Evolutionary conservation across 2,329 filamentous ascomycete species (phyloP).

Genomic region (Dendrostoma leiphaemia): DNA sequence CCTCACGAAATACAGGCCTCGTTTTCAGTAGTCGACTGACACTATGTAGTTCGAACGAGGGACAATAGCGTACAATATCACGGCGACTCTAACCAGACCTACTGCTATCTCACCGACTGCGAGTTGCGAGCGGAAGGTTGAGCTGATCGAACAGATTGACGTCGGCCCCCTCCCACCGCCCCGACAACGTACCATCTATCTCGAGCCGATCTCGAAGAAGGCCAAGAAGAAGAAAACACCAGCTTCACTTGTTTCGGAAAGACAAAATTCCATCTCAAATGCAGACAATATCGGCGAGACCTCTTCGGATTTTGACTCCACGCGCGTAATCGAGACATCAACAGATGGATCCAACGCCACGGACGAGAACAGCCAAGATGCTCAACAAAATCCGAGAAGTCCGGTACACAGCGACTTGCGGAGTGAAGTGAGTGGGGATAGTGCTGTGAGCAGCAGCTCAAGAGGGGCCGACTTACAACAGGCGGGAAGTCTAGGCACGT

Average conservation of each 20-base stretch:
- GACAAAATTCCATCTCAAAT: conserved; percentile 26
- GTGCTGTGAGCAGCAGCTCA: conserved; percentile 60
- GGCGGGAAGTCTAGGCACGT: conserved; percentile 45
- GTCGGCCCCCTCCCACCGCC: conserved; percentile 73
- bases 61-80: conserved; percentile 87
- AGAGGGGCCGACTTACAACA: conserved; percentile 40
- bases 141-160: conserved; percentile 79
- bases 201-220: conserved; percentile 80
- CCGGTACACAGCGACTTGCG: conserved; percentile 53
- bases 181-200: conserved; percentile 76
- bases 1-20: neutral
- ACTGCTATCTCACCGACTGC: conserved; percentile 79
- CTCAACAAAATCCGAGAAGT: conserved; percentile 35
- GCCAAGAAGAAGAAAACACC: conserved; percentile 59
- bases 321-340: conserved; percentile 34
- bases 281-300: conserved; percentile 34
- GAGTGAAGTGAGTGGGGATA: conserved; percentile 72
- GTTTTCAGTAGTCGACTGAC: neutral
- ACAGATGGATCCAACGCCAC: conserved; percentile 39
- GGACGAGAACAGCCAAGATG: conserved; percentile 39
- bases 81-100: conserved; percentile 84
- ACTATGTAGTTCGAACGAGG: conserved; percentile 81
- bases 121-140: conserved; percentile 77
- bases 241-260: conserved; percentile 36
- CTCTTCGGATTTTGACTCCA: conserved; percentile 36